phyloP scores from a whole-genome alignment of 2,329 filamentous ascomycete genomes.

The Pseudodiploospora longispora region DNA sequence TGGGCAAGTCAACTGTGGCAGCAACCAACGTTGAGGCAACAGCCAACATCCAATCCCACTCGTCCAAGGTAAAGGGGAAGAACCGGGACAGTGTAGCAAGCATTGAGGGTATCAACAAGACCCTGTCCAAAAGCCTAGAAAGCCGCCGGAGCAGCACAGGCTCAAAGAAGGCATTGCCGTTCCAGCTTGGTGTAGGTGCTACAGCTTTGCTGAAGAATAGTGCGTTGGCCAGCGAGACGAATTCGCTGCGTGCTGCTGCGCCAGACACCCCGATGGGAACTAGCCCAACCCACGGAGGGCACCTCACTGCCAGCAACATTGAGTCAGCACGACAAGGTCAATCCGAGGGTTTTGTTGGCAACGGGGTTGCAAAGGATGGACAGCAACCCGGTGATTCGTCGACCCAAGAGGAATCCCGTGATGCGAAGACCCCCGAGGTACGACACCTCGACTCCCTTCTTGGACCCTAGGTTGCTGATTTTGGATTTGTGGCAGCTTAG shows the following conservation, averaged over 20 bases:
- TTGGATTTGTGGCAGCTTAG: constrained; percentile 18
- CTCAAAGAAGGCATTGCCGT: constrained; percentile 66
- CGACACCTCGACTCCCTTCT: constrained; percentile 44
- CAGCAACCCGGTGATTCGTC: constrained; percentile 19
- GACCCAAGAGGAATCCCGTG: constrained; percentile 11
- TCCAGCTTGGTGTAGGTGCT: constrained; percentile 34
- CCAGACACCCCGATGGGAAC: constrained; percentile 32
- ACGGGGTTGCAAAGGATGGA: constrained; percentile 2
- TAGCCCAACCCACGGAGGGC: constrained; percentile 31
- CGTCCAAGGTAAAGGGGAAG: constrained; percentile 36
- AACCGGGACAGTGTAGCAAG: constrained; percentile 41
- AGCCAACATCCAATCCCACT: constrained; percentile 56
- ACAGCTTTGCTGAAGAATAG: constrained; percentile 39
- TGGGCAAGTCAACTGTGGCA: constrained; percentile 86
- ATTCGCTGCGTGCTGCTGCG: constrained; percentile 44
- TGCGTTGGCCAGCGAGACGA: constrained; percentile 49
- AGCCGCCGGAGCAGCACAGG: constrained; percentile 82
- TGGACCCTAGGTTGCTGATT: constrained; percentile 34
- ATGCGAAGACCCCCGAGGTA: constrained; percentile 39
- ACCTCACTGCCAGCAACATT: constrained; percentile 15
- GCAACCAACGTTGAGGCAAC: constrained; percentile 80
- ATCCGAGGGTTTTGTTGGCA: constrained; percentile 7
- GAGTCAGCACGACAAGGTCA: constrained; percentile 10
- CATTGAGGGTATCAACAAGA: constrained; percentile 68
- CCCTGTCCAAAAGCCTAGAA: constrained; percentile 79